Evolutionary conservation across 306 rosid genomes (phyloP).

Genomic region (Glycine tomentella): DNA sequence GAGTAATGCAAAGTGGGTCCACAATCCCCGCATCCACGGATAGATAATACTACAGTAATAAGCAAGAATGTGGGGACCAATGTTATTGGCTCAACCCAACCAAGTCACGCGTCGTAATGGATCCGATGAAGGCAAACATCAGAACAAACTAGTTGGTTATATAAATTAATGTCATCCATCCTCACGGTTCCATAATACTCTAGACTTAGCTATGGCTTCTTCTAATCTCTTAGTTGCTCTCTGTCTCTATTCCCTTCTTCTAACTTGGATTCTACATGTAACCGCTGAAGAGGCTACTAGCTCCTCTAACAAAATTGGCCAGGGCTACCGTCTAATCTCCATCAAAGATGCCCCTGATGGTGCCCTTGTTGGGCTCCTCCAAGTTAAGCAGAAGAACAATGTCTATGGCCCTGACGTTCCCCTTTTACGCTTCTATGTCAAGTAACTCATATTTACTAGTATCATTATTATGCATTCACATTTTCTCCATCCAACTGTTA

Average conservation of each 20-base stretch:
- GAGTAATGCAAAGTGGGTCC: no score
- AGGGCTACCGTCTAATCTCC: slow-evolving; percentile 81
- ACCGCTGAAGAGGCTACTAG: slow-evolving; percentile 20
- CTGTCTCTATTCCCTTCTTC: slow-evolving; percentile 40
- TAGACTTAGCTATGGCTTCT: slow-evolving; percentile 30
- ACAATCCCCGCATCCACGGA: no score
- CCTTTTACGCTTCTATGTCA: slow-evolving; percentile 69
- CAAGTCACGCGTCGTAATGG: slow-evolving; percentile 22
- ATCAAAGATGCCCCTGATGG: slow-evolving; percentile 66
- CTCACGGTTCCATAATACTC: not conserved
- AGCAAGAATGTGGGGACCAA: not conserved
- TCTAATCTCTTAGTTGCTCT: slow-evolving; percentile 12
- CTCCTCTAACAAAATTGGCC: slow-evolving; percentile 66
- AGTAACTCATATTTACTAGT: slow-evolving; percentile 50
- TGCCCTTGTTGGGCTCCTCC: slow-evolving; percentile 69
- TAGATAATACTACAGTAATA: not conserved
- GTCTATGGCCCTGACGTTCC: slow-evolving; percentile 84
- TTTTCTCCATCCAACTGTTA: not conserved
- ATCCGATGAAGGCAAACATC: not conserved
- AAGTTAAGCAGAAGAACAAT: slow-evolving; percentile 62
- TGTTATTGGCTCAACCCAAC: not conserved
- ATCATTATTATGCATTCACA: not conserved
- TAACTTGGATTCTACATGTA: slow-evolving; percentile 37
- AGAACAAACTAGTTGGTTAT: not conserved
- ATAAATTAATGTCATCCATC: not conserved